Conservation (phyloP, 768 basidiomycete species). For the Holtermanniella nyarrowii region DNA sequence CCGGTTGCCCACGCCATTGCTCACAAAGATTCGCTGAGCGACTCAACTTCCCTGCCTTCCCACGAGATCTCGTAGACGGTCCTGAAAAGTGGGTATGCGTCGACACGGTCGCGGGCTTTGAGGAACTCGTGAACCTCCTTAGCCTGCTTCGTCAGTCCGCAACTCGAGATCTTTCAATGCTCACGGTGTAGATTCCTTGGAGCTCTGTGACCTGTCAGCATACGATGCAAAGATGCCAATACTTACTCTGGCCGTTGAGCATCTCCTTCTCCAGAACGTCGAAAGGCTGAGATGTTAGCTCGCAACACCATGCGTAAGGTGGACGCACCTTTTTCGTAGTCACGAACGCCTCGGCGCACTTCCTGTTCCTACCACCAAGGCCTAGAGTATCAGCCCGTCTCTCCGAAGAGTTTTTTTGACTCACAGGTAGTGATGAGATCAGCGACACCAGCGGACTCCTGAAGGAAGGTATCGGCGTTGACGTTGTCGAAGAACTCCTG, state of each 20-base stretch:
- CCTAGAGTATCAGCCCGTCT: slow-evolving; percentile 5
- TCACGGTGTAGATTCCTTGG: slow-evolving; percentile 42
- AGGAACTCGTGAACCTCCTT: slow-evolving; percentile 45
- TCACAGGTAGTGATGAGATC: slow-evolving; percentile 46
- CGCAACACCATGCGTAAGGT: slow-evolving; percentile 1
- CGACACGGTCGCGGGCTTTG: slow-evolving; percentile 37
- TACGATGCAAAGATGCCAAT: slow-evolving; percentile 3
- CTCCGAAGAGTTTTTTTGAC: slow-evolving; percentile 1
- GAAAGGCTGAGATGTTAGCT: slow-evolving; percentile 37
- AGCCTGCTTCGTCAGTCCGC: slow-evolving; percentile 23
- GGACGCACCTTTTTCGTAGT: slow-evolving; percentile 42
- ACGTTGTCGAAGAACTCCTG: slow-evolving; percentile 45
- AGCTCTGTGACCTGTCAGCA: slow-evolving; percentile 34
- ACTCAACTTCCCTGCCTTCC: slow-evolving; percentile 32
- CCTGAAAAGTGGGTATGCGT: slow-evolving; percentile 44
- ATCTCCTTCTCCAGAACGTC: slow-evolving; percentile 44
- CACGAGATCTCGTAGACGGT: slow-evolving; percentile 39
- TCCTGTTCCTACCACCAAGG: slow-evolving; percentile 36
- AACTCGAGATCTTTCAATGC: slow-evolving; percentile 2
- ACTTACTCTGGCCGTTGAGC: slow-evolving; percentile 44
- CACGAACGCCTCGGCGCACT: slow-evolving; percentile 43
- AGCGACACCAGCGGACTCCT: slow-evolving; percentile 45
- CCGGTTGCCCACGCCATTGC: neutral
- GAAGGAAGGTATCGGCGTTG: slow-evolving; percentile 44
- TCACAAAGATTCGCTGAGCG: slow-evolving; percentile 29